Percentiles rank a stretch among this genome's conserved stretches.
Conservation (phyloP, 1,284 basidiomycete species). For the Schizophyllum commune region DNA sequence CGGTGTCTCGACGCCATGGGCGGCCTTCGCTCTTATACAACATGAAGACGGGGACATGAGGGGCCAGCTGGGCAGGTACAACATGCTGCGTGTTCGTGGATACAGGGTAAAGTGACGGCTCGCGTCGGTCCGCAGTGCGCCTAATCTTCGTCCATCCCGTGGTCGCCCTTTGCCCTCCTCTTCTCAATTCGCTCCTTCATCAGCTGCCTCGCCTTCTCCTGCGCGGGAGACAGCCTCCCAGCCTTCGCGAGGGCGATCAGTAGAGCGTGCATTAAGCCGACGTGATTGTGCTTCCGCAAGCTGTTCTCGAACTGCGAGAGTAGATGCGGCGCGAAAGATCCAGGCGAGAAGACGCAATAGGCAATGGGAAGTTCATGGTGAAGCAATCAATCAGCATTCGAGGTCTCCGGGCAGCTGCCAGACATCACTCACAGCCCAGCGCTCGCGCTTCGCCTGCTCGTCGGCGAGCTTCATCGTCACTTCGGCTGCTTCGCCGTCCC, state of each 20-base stretch:
- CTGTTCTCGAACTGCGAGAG: conserved; percentile 69
- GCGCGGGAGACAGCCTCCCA: conserved; percentile 44
- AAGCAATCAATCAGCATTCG: background rate
- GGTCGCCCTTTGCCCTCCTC: conserved; percentile 38
- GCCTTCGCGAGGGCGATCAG: conserved; percentile 61
- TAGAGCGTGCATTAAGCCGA: conserved; percentile 70
- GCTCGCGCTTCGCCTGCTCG: conserved; percentile 70
- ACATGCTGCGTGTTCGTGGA: too few relatives aligned
- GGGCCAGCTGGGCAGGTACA: too few relatives aligned
- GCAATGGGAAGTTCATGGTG: conserved; percentile 7
- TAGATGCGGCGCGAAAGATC: background rate
- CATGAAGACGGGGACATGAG: too few relatives aligned
- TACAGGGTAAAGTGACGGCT: background rate
- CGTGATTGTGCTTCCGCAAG: conserved; percentile 74
- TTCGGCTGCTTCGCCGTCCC: conserved; percentile 40
- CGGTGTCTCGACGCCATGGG: too few relatives aligned
- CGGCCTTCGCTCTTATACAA: too few relatives aligned
- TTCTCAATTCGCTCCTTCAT: conserved; percentile 49
- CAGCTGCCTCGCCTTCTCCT: conserved; percentile 35
- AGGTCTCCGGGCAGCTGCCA: background rate
- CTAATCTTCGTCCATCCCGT: conserved; percentile 46
- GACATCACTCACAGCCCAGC: conserved; percentile 63
- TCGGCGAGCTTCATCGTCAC: conserved; percentile 58
- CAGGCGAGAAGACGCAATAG: conserved; percentile 2
- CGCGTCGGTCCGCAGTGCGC: background rate